These are phyloP conservation scores for Leccinum idahoense DNA, from an alignment of 1,284 basidiomycete genomes.

Conservation along the genomic window DNA sequence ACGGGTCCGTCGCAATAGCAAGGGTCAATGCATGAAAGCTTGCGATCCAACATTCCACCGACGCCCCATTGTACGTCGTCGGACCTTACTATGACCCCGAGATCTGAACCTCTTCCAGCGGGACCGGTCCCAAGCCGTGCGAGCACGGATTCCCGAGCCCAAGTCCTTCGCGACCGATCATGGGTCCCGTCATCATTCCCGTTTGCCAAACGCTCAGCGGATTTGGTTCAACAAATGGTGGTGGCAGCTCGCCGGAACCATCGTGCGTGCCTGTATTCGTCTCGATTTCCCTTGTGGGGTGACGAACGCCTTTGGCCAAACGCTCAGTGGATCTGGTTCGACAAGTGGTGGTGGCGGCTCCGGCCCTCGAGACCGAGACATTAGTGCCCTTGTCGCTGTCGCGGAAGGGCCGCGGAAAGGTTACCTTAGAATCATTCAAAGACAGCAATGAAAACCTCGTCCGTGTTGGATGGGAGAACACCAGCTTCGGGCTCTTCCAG, in stretches of 20 bases:
- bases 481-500: too few species aligned
- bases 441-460: too few species aligned
- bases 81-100: constrained; percentile 8
- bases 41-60: constrained; percentile 4
- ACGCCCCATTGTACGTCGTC: constrained; percentile 5
- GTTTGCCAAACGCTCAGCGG: constrained; percentile 37
- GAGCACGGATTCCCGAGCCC: neutral
- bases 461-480: too few species aligned
- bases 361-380: too few species aligned
- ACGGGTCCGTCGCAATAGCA: neutral
- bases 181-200: constrained; percentile 62
- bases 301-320: constrained; percentile 17
- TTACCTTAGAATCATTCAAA: too few species aligned
- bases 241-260: too few species aligned
- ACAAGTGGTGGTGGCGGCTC: too few species aligned
- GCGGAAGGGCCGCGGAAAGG: too few species aligned
- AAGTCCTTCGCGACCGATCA: constrained; percentile 23
- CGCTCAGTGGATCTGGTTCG: too few species aligned
- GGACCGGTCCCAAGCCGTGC: neutral
- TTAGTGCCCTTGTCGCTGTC: too few species aligned
- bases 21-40: neutral
- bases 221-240: constrained; percentile 20
- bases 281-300: neutral
- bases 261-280: constrained; percentile 37
- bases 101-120: neutral